A percentile compares a stretch with the other conserved stretches of the same genome.
phyloP scores from a whole-genome alignment of 2,329 filamentous ascomycete species.

The Hypoxylon sp. region DNA sequence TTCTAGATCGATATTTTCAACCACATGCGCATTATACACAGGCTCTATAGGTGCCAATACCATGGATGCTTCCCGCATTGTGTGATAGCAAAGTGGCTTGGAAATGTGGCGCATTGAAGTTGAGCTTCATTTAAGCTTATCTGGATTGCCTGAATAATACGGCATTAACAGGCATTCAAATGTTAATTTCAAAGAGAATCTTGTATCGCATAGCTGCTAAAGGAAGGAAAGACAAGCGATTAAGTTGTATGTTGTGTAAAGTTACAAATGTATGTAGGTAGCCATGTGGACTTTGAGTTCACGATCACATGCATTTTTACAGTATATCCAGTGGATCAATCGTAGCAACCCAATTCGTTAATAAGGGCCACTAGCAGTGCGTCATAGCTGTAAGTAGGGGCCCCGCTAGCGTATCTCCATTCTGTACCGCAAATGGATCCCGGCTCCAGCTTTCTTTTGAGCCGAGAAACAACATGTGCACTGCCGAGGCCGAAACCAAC shows the following conservation, averaged over 20 bases:
- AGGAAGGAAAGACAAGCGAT: not conserved
- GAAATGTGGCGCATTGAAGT: not conserved
- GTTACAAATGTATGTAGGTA: not conserved
- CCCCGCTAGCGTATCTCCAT: constrained; percentile 19
- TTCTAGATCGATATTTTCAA: not conserved
- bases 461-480: constrained; percentile 43
- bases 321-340: not conserved
- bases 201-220: not conserved
- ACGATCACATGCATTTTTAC: constrained; percentile 23
- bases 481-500: constrained; percentile 38
- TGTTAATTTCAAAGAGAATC: too few relatives aligned
- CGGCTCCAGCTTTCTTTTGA: constrained; percentile 29
- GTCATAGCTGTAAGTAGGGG: constrained; percentile 28
- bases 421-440: constrained; percentile 5
- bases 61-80: not conserved
- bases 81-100: not conserved
- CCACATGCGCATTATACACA: not conserved
- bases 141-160: not conserved
- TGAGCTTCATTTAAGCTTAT: constrained; percentile 11
- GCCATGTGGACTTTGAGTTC: not conserved
- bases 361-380: constrained; percentile 2
- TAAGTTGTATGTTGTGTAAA: not conserved
- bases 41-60: not conserved
- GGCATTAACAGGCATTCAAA: not conserved
- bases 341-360: constrained; percentile 1